Evolutionary conservation across 164 flowering plant genomes (phyloP), one percentile per base, ranked within the genome.

Genomic region (Warburgia ugandensis): DNA sequence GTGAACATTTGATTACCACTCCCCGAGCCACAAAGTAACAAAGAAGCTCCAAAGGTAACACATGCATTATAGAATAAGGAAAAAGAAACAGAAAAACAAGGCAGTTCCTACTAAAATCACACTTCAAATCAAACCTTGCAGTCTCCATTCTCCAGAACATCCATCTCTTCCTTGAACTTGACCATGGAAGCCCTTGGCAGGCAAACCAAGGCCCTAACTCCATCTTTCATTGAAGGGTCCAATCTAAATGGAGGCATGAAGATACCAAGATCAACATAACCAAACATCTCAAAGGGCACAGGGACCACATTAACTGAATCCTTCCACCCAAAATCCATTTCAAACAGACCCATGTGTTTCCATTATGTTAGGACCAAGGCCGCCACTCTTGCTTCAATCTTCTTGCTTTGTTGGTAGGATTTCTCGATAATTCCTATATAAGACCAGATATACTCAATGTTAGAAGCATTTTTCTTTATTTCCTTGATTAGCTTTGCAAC

Each of bases 101-200:
- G n/a, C n/a, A n/a, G n/a, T n/a, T n/a, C n/a, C n/a, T n/a, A n/a
- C n/a, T n/a, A n/a, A n/a, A n/a, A n/a, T n/a, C n/a, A n/a, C n/a
- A n/a, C n/a, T n/a, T n/a, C n/a, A n/a, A n/a, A n/a, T 28, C 56
- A 52, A 13, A 40, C 17, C 21, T 46, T 27, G 4, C 3, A 8
- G 16, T 50, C 36, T 31, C 13, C 23, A 31, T 6, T 6, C 28
- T 43, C 29, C 36, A 67, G 63, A 41, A 61, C 60, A 30, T 64
- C 48, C 64, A 67, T 71, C 55, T 71, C 69, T 45, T 63, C 67
- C 49, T 43, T 61, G 55, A 71, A 71, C 66, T 60, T 64, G 28
- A 58, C 5, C 66, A 71, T 60, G 29, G 69, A 55, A 48, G 57
- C 61, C 48, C 38, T 60, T 1, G 75, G 75, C 4, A 67, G 69